Evolutionary conservation across 2,329 filamentous ascomycete species (phyloP).

Genomic region (Paecilomyces sp.): DNA sequence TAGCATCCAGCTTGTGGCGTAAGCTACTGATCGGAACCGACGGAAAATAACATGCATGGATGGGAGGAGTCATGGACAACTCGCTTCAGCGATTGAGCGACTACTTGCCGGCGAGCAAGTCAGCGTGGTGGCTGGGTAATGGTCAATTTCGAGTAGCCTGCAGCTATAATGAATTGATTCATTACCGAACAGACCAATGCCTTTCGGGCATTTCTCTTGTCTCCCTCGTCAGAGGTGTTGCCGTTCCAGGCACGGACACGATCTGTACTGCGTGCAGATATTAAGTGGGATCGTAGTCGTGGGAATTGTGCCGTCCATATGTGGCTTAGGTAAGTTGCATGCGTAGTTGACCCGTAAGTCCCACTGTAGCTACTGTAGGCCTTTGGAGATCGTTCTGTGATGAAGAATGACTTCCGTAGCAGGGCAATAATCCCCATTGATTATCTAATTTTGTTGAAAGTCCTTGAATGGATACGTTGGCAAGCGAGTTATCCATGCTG

Average conservation of each 20-base stretch:
- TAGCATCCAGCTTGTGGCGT: slow-evolving; percentile 92
- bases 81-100: not conserved
- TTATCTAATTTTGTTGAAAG: too few relatives aligned
- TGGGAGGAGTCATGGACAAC: not conserved
- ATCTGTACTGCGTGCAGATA: not conserved
- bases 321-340: not conserved
- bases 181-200: not conserved
- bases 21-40: slow-evolving; percentile 33
- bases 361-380: not conserved
- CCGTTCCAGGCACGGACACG: not conserved
- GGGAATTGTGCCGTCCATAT: not conserved
- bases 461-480: too few relatives aligned
- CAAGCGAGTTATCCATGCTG: too few relatives aligned
- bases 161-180: not conserved
- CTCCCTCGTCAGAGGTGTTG: not conserved
- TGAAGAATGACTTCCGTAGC: not conserved
- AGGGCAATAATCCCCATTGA: not conserved
- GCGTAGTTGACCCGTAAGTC: not conserved
- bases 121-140: not conserved
- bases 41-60: not conserved
- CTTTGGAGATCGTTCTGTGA: not conserved
- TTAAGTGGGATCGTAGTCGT: not conserved
- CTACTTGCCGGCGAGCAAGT: not conserved
- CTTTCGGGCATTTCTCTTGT: not conserved
- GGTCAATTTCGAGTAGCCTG: not conserved